These are phyloP conservation scores for Aspergillus eucalypticola DNA, from an alignment of 2,329 filamentous ascomycete species.

Conservation along the genomic window DNA sequence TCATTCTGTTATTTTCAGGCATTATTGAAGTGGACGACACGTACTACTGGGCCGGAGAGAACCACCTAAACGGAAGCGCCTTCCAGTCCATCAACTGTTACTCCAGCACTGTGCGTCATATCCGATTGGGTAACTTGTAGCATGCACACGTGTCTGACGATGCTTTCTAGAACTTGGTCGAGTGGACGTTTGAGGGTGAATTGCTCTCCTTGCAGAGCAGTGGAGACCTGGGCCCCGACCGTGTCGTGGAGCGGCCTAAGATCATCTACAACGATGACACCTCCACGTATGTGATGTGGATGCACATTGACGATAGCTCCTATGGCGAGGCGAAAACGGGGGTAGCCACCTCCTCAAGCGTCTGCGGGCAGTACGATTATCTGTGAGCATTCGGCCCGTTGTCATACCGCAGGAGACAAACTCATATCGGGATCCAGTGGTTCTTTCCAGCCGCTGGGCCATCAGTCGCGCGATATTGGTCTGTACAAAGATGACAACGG, in stretches of 20 bases:
- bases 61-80: conserved; percentile 62
- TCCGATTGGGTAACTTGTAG: background rate
- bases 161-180: conserved; percentile 52
- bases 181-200: conserved; percentile 64
- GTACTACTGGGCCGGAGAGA: conserved; percentile 70
- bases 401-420: too few relatives aligned
- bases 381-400: conserved; percentile 2
- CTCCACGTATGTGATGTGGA: conserved; percentile 65
- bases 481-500: conserved; percentile 65
- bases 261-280: conserved; percentile 68
- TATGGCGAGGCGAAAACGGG: conserved; percentile 67
- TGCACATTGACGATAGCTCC: conserved; percentile 64
- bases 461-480: conserved; percentile 60
- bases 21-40: conserved; percentile 59
- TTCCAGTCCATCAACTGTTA: conserved; percentile 71
- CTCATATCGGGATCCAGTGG: background rate
- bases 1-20: background rate
- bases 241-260: conserved; percentile 68
- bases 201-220: conserved; percentile 56
- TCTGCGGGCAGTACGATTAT: conserved; percentile 63
- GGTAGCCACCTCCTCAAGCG: conserved; percentile 59
- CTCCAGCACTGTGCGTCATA: conserved; percentile 48
- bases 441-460: conserved; percentile 48
- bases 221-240: conserved; percentile 61
- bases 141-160: background rate